Evolutionary conservation across 2,329 filamentous ascomycete genomes (phyloP).

Genomic region (Fusarium buharicum): DNA sequence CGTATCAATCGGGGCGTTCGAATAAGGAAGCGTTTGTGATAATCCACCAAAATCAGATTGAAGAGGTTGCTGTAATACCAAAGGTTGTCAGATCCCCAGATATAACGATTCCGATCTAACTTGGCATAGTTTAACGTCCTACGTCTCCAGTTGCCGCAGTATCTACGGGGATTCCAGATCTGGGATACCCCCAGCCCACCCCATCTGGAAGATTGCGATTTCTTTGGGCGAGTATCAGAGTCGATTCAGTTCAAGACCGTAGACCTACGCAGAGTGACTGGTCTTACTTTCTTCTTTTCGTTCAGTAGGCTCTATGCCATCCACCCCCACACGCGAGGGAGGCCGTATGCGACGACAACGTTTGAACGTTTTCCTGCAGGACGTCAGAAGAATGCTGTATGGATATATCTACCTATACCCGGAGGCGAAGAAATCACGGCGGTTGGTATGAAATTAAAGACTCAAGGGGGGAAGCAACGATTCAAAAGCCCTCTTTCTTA

Average conservation of each 20-base stretch:
- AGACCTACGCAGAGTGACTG: conserved; percentile 8
- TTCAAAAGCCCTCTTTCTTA: conserved; percentile 16
- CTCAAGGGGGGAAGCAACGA: conserved; percentile 1
- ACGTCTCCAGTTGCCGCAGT: background rate
- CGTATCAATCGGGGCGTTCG: background rate
- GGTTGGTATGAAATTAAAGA: conserved; percentile 6
- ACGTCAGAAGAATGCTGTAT: background rate
- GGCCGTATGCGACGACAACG: background rate
- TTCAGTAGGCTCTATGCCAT: conserved; percentile 23
- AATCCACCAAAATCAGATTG: background rate
- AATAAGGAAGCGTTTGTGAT: conserved; percentile 10
- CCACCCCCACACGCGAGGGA: conserved; percentile 7
- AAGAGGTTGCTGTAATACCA: background rate
- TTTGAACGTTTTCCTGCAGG: background rate
- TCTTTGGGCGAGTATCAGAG: conserved; percentile 13
- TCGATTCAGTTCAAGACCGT: conserved; percentile 16
- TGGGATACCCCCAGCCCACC: conserved; percentile 25
- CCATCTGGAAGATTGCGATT: conserved; percentile 2
- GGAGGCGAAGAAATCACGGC: conserved; percentile 7
- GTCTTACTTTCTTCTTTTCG: conserved; percentile 25
- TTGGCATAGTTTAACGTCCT: conserved; percentile 6
- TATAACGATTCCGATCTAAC: background rate
- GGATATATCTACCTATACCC: conserved; percentile 12
- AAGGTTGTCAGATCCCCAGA: conserved; percentile 1
- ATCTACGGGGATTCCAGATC: conserved; percentile 6